A percentile compares a stretch with the other conserved stretches of the same genome.
Conservation (phyloP, 768 basidiomycete species). For the Piloderma croceum region DNA sequence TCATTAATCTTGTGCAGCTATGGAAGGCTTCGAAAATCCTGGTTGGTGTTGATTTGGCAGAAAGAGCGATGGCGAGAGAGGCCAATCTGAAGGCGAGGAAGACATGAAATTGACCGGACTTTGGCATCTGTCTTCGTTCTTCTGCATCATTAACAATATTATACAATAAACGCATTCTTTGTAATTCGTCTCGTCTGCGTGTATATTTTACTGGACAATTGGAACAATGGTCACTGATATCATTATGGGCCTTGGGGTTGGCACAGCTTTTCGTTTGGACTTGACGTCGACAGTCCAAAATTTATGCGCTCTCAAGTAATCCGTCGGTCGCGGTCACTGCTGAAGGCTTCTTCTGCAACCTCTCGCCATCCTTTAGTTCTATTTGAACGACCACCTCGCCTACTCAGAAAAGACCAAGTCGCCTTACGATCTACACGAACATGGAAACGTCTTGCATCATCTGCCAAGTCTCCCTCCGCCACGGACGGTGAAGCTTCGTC, state of each 20-base stretch:
- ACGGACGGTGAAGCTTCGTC: constrained; percentile 9
- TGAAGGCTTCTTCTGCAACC: constrained; percentile 20
- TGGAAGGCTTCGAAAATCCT: constrained; percentile 97
- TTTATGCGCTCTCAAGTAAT: constrained; percentile 36
- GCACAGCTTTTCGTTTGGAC: too few relatives aligned
- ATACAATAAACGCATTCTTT: too few relatives aligned
- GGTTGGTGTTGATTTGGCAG: constrained; percentile 88
- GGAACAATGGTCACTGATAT: too few relatives aligned
- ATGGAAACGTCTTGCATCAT: constrained; percentile 15
- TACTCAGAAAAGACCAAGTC: constrained; percentile 21
- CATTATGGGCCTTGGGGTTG: too few relatives aligned
- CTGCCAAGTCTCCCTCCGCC: constrained; percentile 9
- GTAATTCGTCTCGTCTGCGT: too few relatives aligned
- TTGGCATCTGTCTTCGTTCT: too few relatives aligned
- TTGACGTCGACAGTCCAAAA: too few relatives aligned
- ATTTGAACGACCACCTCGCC: constrained; percentile 12
- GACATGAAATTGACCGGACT: too few relatives aligned
- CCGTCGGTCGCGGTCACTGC: constrained; percentile 27
- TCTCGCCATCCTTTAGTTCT: constrained; percentile 19
- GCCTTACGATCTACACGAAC: constrained; percentile 2
- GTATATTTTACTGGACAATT: neutral
- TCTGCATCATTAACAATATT: too few relatives aligned
- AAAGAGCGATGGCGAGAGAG: constrained; percentile 62
- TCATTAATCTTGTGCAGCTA: constrained; percentile 93
- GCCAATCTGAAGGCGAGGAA: constrained; percentile 21